phyloP scores from a whole-genome alignment of 768 basidiomycete species.

The Boletus vinaceobasis region DNA sequence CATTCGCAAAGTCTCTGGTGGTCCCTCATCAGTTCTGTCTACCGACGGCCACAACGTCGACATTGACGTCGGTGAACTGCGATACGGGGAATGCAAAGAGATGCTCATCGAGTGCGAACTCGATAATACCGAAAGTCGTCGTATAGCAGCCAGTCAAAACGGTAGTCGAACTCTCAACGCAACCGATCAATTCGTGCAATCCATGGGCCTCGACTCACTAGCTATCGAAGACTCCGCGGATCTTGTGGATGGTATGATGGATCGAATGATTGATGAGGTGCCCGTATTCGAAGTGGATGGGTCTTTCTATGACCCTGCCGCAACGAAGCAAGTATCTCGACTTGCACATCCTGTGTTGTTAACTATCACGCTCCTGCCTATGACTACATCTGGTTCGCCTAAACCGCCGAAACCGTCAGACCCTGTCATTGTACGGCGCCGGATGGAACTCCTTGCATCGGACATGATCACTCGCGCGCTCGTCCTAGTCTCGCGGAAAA shows the following conservation, averaged over 20 bases:
- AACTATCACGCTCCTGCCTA: constrained; percentile 84
- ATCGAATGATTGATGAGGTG: constrained; percentile 95
- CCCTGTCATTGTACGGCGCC: constrained; percentile 83
- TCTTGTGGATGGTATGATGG: constrained; percentile 90
- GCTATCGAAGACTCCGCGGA: constrained; percentile 67
- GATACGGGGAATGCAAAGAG: constrained; percentile 96
- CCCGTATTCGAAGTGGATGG: constrained; percentile 96
- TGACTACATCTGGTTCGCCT: constrained; percentile 31
- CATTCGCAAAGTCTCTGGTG: constrained; percentile 92
- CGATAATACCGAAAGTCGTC: constrained; percentile 60
- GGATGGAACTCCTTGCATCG: constrained; percentile 94
- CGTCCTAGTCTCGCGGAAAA: constrained; percentile 87
- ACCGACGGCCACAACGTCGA: constrained; percentile 95
- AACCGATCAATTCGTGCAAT: constrained; percentile 85
- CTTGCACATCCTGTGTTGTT: constrained; percentile 93
- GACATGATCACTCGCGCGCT: constrained; percentile 97
- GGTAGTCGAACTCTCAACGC: constrained; percentile 54
- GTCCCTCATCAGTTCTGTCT: constrained; percentile 79
- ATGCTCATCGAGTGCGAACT: constrained; percentile 92
- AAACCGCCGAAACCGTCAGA: constrained; percentile 54
- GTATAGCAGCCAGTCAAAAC: constrained; percentile 7
- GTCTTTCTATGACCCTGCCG: constrained; percentile 89
- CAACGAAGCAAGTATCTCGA: constrained; percentile 77
- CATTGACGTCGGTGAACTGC: constrained; percentile 88
- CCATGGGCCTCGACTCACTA: constrained; percentile 76